Percentiles rank a stretch among this genome's conserved stretches.
phyloP scores from a whole-genome alignment of 2,329 filamentous ascomycete genomes.

The Calonectria henricotiae region DNA sequence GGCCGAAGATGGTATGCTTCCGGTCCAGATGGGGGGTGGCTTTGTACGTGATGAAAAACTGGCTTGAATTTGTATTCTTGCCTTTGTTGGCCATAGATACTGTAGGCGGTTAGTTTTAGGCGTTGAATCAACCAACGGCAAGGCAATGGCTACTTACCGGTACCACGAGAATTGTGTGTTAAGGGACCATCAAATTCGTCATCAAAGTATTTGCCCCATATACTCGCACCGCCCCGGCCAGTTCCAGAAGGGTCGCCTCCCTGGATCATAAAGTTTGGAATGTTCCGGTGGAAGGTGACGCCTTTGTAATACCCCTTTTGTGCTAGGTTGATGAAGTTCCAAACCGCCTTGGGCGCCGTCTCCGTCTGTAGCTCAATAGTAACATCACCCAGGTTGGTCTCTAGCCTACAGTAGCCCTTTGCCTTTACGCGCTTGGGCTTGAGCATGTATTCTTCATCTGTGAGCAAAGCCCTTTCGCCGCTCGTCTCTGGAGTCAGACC shows the following conservation, averaged over 20 bases:
- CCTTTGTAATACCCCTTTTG: conserved; percentile 92
- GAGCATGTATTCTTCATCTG: conserved; percentile 97
- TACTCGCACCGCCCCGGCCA: conserved; percentile 88
- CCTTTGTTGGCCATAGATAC: conserved; percentile 97
- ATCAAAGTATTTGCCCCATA: conserved; percentile 95
- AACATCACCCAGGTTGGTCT: conserved; percentile 87
- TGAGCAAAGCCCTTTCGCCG: conserved; percentile 86
- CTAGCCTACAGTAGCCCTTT: conserved; percentile 92
- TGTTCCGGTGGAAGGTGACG: conserved; percentile 92
- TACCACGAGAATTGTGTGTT: conserved; percentile 85
- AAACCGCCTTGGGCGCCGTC: conserved; percentile 92
- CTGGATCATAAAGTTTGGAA: conserved; percentile 97
- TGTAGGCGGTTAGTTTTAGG: conserved; percentile 42
- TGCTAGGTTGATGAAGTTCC: conserved; percentile 93
- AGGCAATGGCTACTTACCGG: conserved; percentile 58
- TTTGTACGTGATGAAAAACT: conserved; percentile 95
- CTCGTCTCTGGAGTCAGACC: conserved; percentile 94
- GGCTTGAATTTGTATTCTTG: conserved; percentile 95
- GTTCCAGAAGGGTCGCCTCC: conserved; percentile 95
- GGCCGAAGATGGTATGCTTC: conserved; percentile 98
- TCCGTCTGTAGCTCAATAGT: conserved; percentile 94
- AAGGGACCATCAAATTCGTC: conserved; percentile 94
- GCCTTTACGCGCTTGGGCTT: conserved; percentile 90
- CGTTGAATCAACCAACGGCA: conserved; percentile 56
- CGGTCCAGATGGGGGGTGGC: conserved; percentile 88